Evolutionary conservation across 192 early-diverging fungal genomes (phyloP).

Genomic region (Geranomyces variabilis): DNA sequence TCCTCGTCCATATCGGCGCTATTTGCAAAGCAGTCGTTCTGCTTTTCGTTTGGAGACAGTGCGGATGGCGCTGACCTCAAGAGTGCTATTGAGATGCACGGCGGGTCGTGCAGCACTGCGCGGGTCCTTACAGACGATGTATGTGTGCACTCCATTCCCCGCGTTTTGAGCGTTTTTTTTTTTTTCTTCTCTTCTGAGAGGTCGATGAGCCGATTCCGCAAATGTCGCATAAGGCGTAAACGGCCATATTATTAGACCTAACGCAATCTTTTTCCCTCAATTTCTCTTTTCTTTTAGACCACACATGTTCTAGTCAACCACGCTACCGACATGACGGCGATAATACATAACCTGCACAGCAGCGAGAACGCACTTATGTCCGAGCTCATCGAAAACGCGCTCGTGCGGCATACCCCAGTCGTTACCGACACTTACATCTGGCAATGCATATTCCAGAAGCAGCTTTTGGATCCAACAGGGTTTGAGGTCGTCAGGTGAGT

Average conservation of each 20-base stretch:
- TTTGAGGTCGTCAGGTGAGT: constrained; percentile 31
- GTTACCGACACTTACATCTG: constrained; percentile 34
- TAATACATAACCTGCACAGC: constrained; percentile 24
- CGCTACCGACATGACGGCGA: constrained; percentile 11
- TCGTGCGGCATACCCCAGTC: constrained; percentile 24
- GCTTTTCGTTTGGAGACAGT: constrained; percentile 3
- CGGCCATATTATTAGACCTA: too few relatives aligned
- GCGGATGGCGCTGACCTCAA: not conserved
- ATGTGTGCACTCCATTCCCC: constrained; percentile 1
- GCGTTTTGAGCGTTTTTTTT: too few relatives aligned
- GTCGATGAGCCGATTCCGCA: too few relatives aligned
- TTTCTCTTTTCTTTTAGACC: not conserved
- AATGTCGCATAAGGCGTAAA: too few relatives aligned
- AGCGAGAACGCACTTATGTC: constrained; percentile 22
- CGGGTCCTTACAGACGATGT: constrained; percentile 1
- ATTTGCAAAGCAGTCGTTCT: constrained; percentile 3
- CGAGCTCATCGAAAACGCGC: constrained; percentile 31
- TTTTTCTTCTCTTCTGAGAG: too few relatives aligned
- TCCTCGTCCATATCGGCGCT: constrained; percentile 3
- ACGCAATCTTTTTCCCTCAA: too few relatives aligned
- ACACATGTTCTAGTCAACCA: constrained; percentile 18
- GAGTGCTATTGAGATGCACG: not conserved
- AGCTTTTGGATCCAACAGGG: constrained; percentile 10
- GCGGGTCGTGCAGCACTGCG: not conserved
- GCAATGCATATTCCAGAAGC: constrained; percentile 33